These are phyloP conservation scores for Tricholoma furcatifolium DNA, from an alignment of 768 basidiomycete genomes.

Conservation along the genomic window DNA sequence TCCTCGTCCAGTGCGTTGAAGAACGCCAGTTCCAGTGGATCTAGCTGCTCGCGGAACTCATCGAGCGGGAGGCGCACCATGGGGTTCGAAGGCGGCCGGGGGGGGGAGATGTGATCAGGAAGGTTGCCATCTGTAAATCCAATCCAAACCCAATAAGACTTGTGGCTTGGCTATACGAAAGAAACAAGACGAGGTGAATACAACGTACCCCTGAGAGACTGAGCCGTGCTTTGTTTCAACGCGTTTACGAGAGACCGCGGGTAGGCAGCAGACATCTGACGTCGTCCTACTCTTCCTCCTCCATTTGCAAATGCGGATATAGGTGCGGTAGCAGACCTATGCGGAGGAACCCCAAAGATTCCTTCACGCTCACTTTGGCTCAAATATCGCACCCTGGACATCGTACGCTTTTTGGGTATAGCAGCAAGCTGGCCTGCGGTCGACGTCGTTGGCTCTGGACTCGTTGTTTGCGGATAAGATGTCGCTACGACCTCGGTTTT, in stretches of 20 bases:
- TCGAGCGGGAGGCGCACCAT: conserved; percentile 37
- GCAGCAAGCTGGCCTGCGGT: too few species aligned
- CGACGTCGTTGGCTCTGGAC: too few species aligned
- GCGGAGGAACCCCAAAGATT: too few species aligned
- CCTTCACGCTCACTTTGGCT: too few species aligned
- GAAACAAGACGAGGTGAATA: too few species aligned
- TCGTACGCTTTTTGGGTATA: too few species aligned
- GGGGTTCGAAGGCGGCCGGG: conserved; percentile 15
- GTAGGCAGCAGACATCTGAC: not conserved
- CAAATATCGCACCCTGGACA: too few species aligned
- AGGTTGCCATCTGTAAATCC: not conserved
- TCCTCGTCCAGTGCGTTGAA: conserved; percentile 77
- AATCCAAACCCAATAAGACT: not conserved
- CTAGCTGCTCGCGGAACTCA: conserved; percentile 53
- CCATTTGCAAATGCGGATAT: not conserved
- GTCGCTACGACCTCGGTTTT: too few species aligned
- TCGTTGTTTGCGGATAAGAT: too few species aligned
- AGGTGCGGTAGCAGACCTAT: not conserved
- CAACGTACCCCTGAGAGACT: not conserved
- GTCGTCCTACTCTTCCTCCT: not conserved
- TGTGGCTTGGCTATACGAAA: too few species aligned
- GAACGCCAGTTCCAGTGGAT: conserved; percentile 65
- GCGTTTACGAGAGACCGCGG: conserved; percentile 3
- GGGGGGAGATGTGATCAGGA: too few species aligned
- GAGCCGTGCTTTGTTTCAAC: not conserved